These are phyloP conservation scores for Termitomyces eurrhizus DNA, from an alignment of 768 basidiomycete species.

Conservation along the genomic window DNA sequence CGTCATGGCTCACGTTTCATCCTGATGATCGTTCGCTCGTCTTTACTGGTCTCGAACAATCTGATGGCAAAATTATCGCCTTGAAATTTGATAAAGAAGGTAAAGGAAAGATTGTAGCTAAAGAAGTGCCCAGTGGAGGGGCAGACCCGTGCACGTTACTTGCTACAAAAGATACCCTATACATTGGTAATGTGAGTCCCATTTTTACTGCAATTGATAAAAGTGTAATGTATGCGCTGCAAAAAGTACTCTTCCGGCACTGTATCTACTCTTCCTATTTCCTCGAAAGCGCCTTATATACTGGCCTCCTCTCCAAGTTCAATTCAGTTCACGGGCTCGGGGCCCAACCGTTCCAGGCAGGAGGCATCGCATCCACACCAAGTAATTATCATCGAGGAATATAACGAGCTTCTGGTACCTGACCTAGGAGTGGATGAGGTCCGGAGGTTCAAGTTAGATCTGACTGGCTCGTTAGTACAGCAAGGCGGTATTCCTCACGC, in stretches of 20 bases:
- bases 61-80: slow-evolving; percentile 60
- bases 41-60: slow-evolving; percentile 63
- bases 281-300: slow-evolving; percentile 43
- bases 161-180: slow-evolving; percentile 51
- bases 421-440: slow-evolving; percentile 76
- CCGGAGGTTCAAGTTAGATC: slow-evolving; percentile 45
- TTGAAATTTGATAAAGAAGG: slow-evolving; percentile 55
- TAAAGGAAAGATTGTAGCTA: slow-evolving; percentile 46
- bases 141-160: slow-evolving; percentile 62
- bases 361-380: slow-evolving; percentile 77
- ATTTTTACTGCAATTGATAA: not conserved
- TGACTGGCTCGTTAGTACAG: slow-evolving; percentile 44
- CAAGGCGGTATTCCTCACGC: slow-evolving; percentile 44
- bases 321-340: slow-evolving; percentile 46
- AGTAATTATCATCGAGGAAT: slow-evolving; percentile 44
- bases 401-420: slow-evolving; percentile 61
- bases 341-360: slow-evolving; percentile 67
- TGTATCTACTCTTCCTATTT: slow-evolving; percentile 53
- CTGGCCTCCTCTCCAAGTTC: slow-evolving; percentile 27
- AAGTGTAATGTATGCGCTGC: not conserved
- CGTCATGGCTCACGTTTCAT: slow-evolving; percentile 74
- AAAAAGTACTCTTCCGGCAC: slow-evolving; percentile 67
- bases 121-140: slow-evolving; percentile 50
- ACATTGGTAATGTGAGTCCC: slow-evolving; percentile 69
- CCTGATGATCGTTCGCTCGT: slow-evolving; percentile 54